These are phyloP conservation scores for Oryza meyeriana DNA, from an alignment of 176 grass and related monocot species.

Conservation along the genomic window DNA sequence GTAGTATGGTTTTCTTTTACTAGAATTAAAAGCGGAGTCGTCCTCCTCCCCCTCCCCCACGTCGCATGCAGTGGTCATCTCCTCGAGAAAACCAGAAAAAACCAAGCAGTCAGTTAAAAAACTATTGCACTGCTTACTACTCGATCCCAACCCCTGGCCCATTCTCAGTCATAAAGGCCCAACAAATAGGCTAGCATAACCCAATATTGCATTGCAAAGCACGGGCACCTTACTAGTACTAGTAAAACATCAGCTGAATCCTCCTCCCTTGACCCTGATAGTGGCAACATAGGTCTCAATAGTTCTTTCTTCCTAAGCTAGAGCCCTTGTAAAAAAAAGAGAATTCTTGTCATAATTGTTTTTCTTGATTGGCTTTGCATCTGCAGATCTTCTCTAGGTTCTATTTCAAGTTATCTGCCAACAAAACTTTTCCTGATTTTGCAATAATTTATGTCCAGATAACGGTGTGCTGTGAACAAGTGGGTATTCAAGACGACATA, in stretches of 20 bases:
- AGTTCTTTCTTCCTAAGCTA: not conserved
- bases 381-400: not conserved
- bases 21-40: no score
- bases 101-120: no score
- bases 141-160: no score
- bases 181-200: not conserved
- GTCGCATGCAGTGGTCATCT: no score
- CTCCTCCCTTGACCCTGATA: not conserved
- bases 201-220: no score
- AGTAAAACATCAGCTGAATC: not conserved
- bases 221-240: no score
- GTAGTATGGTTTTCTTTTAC: no score
- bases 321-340: not conserved
- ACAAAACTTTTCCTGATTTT: slow-evolving; percentile 6
- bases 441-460: slow-evolving; percentile 46
- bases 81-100: no score
- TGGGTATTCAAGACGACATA: slow-evolving; percentile 64
- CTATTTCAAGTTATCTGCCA: not conserved
- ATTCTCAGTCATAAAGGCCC: no score
- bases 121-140: no score
- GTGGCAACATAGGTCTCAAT: not conserved
- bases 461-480: slow-evolving; percentile 77
- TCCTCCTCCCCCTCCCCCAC: no score
- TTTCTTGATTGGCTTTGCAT: not conserved
- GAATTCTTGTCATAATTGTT: not conserved